Percentiles rank a stretch among this genome's conserved stretches.
Evolutionary conservation across 345 rosid species (phyloP).

Genomic region (Cardamine chenopodiifolia): DNA sequence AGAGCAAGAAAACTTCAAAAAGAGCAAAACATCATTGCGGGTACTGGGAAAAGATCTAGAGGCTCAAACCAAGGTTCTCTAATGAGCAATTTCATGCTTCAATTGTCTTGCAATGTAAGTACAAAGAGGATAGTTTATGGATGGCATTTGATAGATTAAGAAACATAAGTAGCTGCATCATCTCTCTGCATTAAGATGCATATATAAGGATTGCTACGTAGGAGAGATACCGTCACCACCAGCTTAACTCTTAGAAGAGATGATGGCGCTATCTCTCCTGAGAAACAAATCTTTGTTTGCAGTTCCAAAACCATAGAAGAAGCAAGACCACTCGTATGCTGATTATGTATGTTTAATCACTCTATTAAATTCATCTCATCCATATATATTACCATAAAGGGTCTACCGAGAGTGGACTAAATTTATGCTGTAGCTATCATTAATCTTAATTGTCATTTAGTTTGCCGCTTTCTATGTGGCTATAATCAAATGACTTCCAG

Average conservation of each 20-base stretch:
- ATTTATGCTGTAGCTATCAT: slow-evolving; percentile 1
- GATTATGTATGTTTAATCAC: slow-evolving; percentile 15
- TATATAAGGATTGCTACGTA: slow-evolving; percentile 42
- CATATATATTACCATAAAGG: neutral
- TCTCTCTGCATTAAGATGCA: slow-evolving; percentile 25
- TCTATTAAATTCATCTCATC: slow-evolving; percentile 7
- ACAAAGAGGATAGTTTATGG: neutral
- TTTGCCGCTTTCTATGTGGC: slow-evolving; percentile 39
- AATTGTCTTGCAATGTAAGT: neutral
- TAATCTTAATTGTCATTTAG: slow-evolving; percentile 30
- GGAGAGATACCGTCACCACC: slow-evolving; percentile 53
- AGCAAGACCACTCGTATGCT: slow-evolving; percentile 15
- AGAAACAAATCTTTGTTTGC: slow-evolving; percentile 45
- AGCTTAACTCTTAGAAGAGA: slow-evolving; percentile 2
- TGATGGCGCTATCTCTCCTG: slow-evolving; percentile 64
- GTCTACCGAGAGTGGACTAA: slow-evolving; percentile 12
- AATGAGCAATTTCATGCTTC: slow-evolving; percentile 9
- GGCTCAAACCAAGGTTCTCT: slow-evolving; percentile 17
- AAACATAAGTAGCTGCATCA: too few species aligned
- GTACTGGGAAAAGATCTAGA: slow-evolving; percentile 5
- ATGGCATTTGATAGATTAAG: too few species aligned
- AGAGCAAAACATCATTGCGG: too few species aligned
- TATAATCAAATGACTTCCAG: slow-evolving; percentile 13
- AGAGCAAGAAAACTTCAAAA: too few species aligned
- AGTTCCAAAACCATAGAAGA: slow-evolving; percentile 15